These are phyloP conservation scores for Phalaenopsis aphrodite DNA, from an alignment of 106 monocot genomes.

Conservation along the genomic window DNA sequence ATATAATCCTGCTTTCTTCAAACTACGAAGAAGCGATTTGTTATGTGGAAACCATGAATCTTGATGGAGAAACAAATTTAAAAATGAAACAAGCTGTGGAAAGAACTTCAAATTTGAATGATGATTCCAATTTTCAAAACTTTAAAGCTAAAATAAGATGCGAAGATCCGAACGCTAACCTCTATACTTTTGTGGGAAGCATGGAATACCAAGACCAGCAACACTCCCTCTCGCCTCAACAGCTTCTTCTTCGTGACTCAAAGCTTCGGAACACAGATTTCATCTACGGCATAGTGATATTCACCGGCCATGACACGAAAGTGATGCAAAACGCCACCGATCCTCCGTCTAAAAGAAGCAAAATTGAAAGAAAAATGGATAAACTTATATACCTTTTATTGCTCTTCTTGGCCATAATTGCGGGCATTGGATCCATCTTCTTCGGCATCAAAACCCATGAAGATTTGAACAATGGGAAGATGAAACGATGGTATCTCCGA, in stretches of 20 bases:
- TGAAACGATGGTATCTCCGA: slow-evolving; percentile 81
- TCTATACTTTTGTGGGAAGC: slow-evolving; percentile 81
- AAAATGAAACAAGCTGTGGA: slow-evolving; percentile 80
- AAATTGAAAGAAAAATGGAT: slow-evolving; percentile 84
- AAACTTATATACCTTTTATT: slow-evolving; percentile 72
- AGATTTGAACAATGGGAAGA: slow-evolving; percentile 38
- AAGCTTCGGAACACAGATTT: slow-evolving; percentile 84
- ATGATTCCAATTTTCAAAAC: slow-evolving; percentile 41
- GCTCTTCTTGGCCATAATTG: slow-evolving; percentile 41
- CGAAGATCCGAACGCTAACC: slow-evolving; percentile 82
- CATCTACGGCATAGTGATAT: slow-evolving; percentile 71
- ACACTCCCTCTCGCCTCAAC: slow-evolving; percentile 75
- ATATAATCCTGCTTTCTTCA: slow-evolving; percentile 75
- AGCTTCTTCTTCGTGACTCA: slow-evolving; percentile 80
- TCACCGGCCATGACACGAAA: slow-evolving; percentile 88
- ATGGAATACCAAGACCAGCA: slow-evolving; percentile 49
- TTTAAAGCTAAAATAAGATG: slow-evolving; percentile 60
- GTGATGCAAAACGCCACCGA: slow-evolving; percentile 87
- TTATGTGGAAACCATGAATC: slow-evolving; percentile 97
- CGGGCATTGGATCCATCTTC: slow-evolving; percentile 61
- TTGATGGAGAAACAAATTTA: slow-evolving; percentile 92
- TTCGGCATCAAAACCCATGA: slow-evolving; percentile 58
- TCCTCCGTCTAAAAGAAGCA: slow-evolving; percentile 90
- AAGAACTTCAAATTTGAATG: slow-evolving; percentile 52
- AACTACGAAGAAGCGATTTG: slow-evolving; percentile 87